Evolutionary conservation across 2,329 filamentous ascomycete genomes (phyloP), one percentile per base, ranked within the genome.

Genomic region (Gyromitra esculenta): DNA sequence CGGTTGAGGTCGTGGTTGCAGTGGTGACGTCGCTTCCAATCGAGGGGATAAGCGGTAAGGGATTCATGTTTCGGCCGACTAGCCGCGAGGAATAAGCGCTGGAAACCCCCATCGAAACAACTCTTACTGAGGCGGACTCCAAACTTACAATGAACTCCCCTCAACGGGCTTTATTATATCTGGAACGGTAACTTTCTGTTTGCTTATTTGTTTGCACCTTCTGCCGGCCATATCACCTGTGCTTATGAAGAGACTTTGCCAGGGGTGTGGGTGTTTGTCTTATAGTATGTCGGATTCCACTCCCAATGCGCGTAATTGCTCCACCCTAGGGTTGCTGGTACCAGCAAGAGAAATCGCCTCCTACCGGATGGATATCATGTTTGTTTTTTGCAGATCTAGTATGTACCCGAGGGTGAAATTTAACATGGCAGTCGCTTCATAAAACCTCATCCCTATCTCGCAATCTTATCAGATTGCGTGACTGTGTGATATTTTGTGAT

Each of bases 1-100:
- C 9, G 57, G 57, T 60, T 65, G 64, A 56, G 56, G 62, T 52
- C 56, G 59, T 57, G 37, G 67, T 50, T 70, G 56, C 35, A 18
- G 50, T 56, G 31, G 73, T 76, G 68, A 66, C 73, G 73, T 62
- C 56, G 73, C 65, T 62, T 39, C 39, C 4, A 39, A 39, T 48
- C 11, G 48, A 25, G 48, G 41, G 67, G 56, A 52, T 11, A 1
- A 9, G 56, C 35, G 56, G 67, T 52, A 64, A 43, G 68, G 45
- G 35, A 43, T 25, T 45, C 57, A 37, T 5, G 37, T 60, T 11
- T 57, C 50, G 50, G 50, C 50, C 31, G 15, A 18, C 18, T 35
- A 35, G 18, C 60, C 41, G 21, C 41, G 18, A 11, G 9, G 18
- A 11, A 48, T 63, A 63, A 48, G 41, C 60, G 60, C 60, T 18